These are phyloP conservation scores for Aspergillus novoparasiticus DNA, from an alignment of 2,329 filamentous ascomycete species.

Conservation along the genomic window DNA sequence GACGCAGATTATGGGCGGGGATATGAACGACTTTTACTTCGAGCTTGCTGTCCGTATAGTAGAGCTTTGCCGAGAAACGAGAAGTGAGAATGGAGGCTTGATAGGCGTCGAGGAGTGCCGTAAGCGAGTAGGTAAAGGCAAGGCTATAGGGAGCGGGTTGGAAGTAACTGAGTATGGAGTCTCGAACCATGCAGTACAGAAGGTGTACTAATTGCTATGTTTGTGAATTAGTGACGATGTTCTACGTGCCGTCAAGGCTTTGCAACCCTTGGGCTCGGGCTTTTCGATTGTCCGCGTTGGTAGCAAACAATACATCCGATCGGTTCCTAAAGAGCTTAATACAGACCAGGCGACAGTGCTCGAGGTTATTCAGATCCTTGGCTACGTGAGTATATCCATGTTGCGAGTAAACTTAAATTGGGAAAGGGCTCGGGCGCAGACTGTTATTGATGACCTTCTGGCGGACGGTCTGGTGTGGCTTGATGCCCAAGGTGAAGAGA, in stretches of 20 bases:
- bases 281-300: slow-evolving; percentile 86
- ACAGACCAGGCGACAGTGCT: slow-evolving; percentile 90
- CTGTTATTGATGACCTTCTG: slow-evolving; percentile 86
- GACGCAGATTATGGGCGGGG: slow-evolving; percentile 87
- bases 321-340: slow-evolving; percentile 92
- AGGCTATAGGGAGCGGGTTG: slow-evolving; percentile 73
- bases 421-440: slow-evolving; percentile 81
- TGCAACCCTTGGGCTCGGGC: slow-evolving; percentile 83
- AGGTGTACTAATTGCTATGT: slow-evolving; percentile 7
- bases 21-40: slow-evolving; percentile 98
- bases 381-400: slow-evolving; percentile 89
- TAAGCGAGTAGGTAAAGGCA: slow-evolving; percentile 71
- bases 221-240: slow-evolving; percentile 71
- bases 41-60: slow-evolving; percentile 95
- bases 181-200: neutral
- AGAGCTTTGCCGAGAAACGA: slow-evolving; percentile 83
- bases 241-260: slow-evolving; percentile 80
- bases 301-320: slow-evolving; percentile 82
- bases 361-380: slow-evolving; percentile 85
- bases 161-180: slow-evolving; percentile 74
- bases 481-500: slow-evolving; percentile 80
- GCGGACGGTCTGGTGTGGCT: slow-evolving; percentile 92
- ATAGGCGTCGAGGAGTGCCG: slow-evolving; percentile 81
- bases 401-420: slow-evolving; percentile 82
- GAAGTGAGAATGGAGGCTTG: slow-evolving; percentile 88